Evolutionary conservation across 2,329 filamentous ascomycete species (phyloP), one percentile per base, ranked within the genome.

Genomic region (Alternaria hordeiaustralica): DNA sequence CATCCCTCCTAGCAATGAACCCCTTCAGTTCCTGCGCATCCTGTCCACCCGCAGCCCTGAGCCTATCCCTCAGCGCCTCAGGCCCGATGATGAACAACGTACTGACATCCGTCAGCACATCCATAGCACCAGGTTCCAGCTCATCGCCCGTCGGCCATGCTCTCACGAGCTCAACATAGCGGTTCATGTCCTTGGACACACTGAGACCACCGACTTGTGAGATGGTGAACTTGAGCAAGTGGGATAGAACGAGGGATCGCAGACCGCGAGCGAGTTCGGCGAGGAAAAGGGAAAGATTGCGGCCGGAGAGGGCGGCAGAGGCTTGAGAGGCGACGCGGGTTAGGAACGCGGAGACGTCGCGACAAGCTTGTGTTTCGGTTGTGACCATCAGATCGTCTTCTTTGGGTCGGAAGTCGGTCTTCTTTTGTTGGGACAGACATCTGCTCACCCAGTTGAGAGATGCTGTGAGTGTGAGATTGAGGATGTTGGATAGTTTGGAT

Each of bases 161-260:
- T 66, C 92, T 89, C 68, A 99, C 86, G 11, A 97, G 88, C 64
- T 94, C 91, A 9, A 92, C 92, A 79, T 99, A 99, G 77, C 93
- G 94, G 36, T 93, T 93, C 79, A 98, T 94, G 78, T 99, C 96
- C 82, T 98, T 97, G 36, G 92, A 95, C 25, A 98, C 93, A 88
- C 97, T 96, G 50, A 99, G 87, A 3, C 94, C 96, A 65, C 96
- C 96, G 0, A 95, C 94, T 44, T 94, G 93, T 71, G 94, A 97
- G 69, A 99, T 93, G 64, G 91, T 89, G 82, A 97, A 99, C 75
- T 93, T 94, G 75, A 97, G 96, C 82, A 98, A 93, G 81, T 99
- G 96, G 66, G 96, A 92, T 66, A 99, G 89, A 5, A 99, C 87
- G 10, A 96, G 87, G 54, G 87, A 83, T 69, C 94, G 90, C 36